phyloP scores from a whole-genome alignment of 768 basidiomycete genomes.

The Pilatotrama ljubarskyi region DNA sequence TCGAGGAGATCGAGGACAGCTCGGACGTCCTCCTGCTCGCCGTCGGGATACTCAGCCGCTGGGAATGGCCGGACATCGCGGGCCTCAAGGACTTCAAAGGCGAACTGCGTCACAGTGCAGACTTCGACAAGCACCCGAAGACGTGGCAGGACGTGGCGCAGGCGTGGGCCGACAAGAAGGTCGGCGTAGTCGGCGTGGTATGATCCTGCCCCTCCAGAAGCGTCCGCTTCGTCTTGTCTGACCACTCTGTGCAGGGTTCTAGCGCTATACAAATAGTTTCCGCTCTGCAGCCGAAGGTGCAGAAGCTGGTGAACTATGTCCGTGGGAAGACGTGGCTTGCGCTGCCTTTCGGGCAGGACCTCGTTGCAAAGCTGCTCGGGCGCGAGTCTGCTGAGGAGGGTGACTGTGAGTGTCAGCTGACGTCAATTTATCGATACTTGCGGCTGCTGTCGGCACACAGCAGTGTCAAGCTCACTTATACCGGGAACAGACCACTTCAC shows the following conservation, averaged over 20 bases:
- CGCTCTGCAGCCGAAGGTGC: conserved; percentile 53
- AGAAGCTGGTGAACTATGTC: conserved; percentile 53
- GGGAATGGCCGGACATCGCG: conserved; percentile 68
- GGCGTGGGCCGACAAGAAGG: conserved; percentile 52
- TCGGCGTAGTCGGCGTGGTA: conserved; percentile 64
- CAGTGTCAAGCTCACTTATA: too few relatives aligned
- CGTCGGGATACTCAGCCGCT: conserved; percentile 53
- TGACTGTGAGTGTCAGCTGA: conserved; percentile 40
- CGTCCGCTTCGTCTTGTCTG: too few relatives aligned
- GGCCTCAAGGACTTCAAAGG: conserved; percentile 60
- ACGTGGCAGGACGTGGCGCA: conserved; percentile 46
- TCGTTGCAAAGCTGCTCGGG: conserved; percentile 40
- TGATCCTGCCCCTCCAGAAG: conserved; percentile 11
- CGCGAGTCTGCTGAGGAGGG: conserved; percentile 32
- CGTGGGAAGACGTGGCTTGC: conserved; percentile 61
- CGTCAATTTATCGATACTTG: too few relatives aligned
- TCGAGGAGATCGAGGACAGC: conserved; percentile 47
- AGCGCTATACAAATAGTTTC: conserved; percentile 63
- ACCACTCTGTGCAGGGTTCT: conserved; percentile 47
- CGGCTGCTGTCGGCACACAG: not conserved
- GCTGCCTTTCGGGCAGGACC: conserved; percentile 43
- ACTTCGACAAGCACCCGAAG: conserved; percentile 47
- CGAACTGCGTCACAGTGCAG: conserved; percentile 60
- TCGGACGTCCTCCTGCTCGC: conserved; percentile 60
- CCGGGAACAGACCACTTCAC: conserved; percentile 22